Evolutionary conservation across 2,329 filamentous ascomycete genomes (phyloP), one percentile per base, ranked within the genome.

Genomic region (Penicillium sp.): DNA sequence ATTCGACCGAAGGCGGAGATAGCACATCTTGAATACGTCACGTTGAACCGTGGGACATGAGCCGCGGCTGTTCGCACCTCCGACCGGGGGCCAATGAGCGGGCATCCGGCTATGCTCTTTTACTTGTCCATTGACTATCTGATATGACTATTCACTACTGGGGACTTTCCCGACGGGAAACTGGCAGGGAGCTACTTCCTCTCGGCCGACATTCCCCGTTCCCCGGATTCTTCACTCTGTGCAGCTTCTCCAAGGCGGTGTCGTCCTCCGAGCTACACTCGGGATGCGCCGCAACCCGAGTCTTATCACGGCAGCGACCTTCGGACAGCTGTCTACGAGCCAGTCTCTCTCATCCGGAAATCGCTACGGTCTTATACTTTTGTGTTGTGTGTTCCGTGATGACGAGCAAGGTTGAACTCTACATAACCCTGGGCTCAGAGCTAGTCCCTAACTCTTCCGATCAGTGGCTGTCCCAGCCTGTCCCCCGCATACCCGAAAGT

Each of bases 91-190:
- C 54, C 53, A 58, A 51, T 55, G 18, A 44, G 29, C 38, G 26
- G 38, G 21, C 42, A 52, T 42, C 49, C 49, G 51, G 53, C 38
- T 48, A 42, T 38, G 36, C 36, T 39, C 10, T 39, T 36, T 16
- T 9, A 6, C 8, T 18, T 31, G 36, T 29, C 13, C 24, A 31
- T 24, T 42, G 29, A 39, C 34, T 18, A 12, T n/a, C 33, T 50
- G 18, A 13, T 28, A 29, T 26, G 9, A 44, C 39, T 29, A 6
- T 8, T 26, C 24, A 12, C 7, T 18, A 28, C 41, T n/a, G 8
- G 2, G 47, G 38, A 56, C 47, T 63, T 65, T 59, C 18, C 62
- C 62, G 55, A 28, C 60, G 62, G 62, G 49, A 59, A 65, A 64
- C 54, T 47, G 18, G 39, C 16, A 34, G 24, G 24, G 6, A 26